Evolutionary conservation across 345 rosid genomes (phyloP), one percentile per base, ranked within the genome.

Genomic region (Lumnitzera racemosa): DNA sequence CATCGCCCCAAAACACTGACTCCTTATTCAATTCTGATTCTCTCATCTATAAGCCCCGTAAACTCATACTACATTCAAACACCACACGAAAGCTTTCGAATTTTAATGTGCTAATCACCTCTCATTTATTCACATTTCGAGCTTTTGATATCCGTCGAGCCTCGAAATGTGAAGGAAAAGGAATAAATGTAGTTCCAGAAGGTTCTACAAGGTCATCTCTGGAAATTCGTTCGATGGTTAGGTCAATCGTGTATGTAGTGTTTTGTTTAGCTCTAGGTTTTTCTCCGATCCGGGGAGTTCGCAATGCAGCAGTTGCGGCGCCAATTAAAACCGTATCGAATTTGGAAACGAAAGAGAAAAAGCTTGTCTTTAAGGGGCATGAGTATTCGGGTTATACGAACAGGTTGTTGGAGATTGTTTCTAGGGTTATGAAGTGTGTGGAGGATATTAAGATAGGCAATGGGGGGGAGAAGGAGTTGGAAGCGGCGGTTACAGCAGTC

Each of bases 261-360:
- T 65, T 81, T 71, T 88, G 84, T 68, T 59, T 88, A 61, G 91
- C 89, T 56, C 61, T 80, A 49, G 92, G 95, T 57, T 74, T 88
- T 63, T 66, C 72, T 12, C 85, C 87, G 29, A 41, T 81, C 74
- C 65, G 68, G 23, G 53, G 69, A 43, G 64, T 78, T 64, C 84
- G 76, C 51, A 72, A 73, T 51, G 73, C 72, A 24, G 96, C 96
- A 49, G 58, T 76, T 59, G 91, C 88, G 47, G 72, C 84, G 5
- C 76, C 77, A 2, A 74, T 61, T 2, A 76, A 70, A 73, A 70
- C 74, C 77, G 78, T 71, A 60, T 57, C 46, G 53, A 64, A 59
- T 31, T 55, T 31, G 52, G 57, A 60, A 53, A 77, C 62, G 20
- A 65, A 61, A 27, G 81, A 74, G 61, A 41, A 68, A 54, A 73